Percentiles rank a stretch among this genome's conserved stretches.
Conservation (phyloP, 139 green algal genomes). For the Deuterostichococcus epilithicus region DNA sequence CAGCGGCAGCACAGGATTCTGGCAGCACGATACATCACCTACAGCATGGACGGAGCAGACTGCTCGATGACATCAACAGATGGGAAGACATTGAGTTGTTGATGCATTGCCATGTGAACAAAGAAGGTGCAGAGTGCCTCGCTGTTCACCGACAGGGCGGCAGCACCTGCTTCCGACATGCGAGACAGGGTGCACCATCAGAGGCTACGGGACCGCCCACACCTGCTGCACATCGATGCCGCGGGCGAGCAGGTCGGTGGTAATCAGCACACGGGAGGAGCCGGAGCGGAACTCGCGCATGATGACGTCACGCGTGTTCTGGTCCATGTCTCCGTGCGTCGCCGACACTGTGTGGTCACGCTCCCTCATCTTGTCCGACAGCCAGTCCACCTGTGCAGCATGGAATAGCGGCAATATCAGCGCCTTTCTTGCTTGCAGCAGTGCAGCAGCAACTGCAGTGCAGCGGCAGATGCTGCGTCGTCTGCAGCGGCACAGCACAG, state of each 20-base stretch:
- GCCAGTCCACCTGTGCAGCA: constrained; percentile 91
- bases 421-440: too few relatives aligned
- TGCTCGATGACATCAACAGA: background rate
- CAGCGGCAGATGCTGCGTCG: too few relatives aligned
- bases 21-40: background rate
- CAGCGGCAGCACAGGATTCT: background rate
- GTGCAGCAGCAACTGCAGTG: too few relatives aligned
- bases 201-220: background rate
- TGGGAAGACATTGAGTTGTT: background rate
- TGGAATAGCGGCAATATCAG: background rate
- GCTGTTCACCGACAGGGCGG: background rate
- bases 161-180: too few relatives aligned
- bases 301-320: constrained; percentile 99
- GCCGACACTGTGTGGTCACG: constrained; percentile 98
- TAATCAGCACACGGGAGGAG: constrained; percentile 99
- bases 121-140: background rate
- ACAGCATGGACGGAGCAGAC: too few relatives aligned
- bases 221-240: constrained; percentile 99
- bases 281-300: constrained; percentile 99
- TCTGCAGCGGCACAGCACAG: too few relatives aligned
- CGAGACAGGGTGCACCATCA: background rate
- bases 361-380: constrained; percentile 99
- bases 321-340: constrained; percentile 99
- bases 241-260: constrained; percentile 98
- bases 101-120: background rate